A percentile compares a stretch with the other conserved stretches of the same genome.
Evolutionary conservation across 2,329 filamentous ascomycete species (phyloP).

Genomic region (Epichloe hybrida): DNA sequence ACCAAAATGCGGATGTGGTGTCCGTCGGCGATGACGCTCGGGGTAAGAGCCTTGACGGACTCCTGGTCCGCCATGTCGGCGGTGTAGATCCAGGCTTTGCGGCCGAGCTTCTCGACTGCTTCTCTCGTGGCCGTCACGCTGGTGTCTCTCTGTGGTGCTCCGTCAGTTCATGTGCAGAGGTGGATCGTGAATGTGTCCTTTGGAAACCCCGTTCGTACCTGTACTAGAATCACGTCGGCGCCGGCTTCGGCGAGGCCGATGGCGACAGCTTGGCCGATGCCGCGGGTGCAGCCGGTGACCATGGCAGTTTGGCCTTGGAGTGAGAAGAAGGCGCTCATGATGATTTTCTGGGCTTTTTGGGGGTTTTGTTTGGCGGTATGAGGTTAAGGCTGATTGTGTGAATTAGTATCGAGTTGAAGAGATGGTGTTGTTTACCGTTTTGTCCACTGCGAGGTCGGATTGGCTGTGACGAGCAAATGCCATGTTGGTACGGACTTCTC

Average conservation of each 20-base stretch:
- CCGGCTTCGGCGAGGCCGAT: constrained; percentile 45
- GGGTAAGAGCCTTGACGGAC: constrained; percentile 47
- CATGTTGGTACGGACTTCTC: too few relatives aligned
- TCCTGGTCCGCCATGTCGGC: constrained; percentile 52
- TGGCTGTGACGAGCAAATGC: background rate
- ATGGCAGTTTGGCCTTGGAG: constrained; percentile 43
- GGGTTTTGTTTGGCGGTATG: background rate
- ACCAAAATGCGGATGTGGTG: constrained; percentile 63
- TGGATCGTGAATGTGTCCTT: background rate
- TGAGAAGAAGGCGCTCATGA: constrained; percentile 29
- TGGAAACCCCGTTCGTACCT: constrained; percentile 22
- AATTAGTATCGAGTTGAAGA: background rate
- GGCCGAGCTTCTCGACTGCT: constrained; percentile 49
- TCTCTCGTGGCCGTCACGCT: constrained; percentile 39
- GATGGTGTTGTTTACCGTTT: background rate
- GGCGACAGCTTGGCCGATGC: constrained; percentile 44
- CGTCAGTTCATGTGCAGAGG: background rate
- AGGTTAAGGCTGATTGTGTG: background rate
- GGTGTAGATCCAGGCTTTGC: constrained; percentile 53
- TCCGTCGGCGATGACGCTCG: constrained; percentile 46
- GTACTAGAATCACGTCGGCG: constrained; percentile 41
- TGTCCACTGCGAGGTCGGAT: background rate
- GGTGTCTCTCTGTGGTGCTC: constrained; percentile 25
- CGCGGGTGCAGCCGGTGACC: constrained; percentile 42
- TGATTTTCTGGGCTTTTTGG: background rate